Evolutionary conservation across 495 filamentous ascomycete genomes (phyloP).

Genomic region (Zalerion maritima): DNA sequence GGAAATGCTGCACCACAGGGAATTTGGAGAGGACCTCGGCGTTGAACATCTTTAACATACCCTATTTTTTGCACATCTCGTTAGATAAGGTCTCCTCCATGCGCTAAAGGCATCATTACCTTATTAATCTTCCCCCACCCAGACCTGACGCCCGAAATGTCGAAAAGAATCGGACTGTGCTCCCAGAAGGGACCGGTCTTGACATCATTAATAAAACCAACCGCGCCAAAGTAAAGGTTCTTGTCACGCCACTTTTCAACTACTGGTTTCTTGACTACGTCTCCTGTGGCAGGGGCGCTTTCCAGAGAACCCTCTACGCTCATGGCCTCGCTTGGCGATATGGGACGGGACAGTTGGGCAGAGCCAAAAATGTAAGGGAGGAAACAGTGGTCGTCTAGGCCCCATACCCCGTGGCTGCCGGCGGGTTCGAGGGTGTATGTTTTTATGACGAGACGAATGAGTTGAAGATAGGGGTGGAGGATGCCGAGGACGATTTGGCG

Average conservation of each 20-base stretch:
- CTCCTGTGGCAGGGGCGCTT: slow-evolving; percentile 52
- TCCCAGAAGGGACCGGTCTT: slow-evolving; percentile 98
- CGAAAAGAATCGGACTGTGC: slow-evolving; percentile 87
- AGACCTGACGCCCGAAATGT: slow-evolving; percentile 76
- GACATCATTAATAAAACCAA: slow-evolving; percentile 96
- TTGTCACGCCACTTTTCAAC: slow-evolving; percentile 53
- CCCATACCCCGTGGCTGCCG: slow-evolving; percentile 92
- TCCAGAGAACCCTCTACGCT: slow-evolving; percentile 62
- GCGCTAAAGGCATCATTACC: slow-evolving; percentile 25
- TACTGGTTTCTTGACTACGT: slow-evolving; percentile 46
- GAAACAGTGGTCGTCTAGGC: slow-evolving; percentile 92
- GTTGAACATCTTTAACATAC: slow-evolving; percentile 97
- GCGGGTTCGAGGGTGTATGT: slow-evolving; percentile 94
- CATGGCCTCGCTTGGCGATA: slow-evolving; percentile 44
- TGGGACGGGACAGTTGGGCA: slow-evolving; percentile 67
- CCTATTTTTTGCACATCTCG: slow-evolving; percentile 27
- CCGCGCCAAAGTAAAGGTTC: slow-evolving; percentile 96
- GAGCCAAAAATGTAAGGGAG: slow-evolving; percentile 95
- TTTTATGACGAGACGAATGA: slow-evolving; percentile 71
- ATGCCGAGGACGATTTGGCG: slow-evolving; percentile 66
- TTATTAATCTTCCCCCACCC: slow-evolving; percentile 99
- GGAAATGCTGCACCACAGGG: slow-evolving; percentile 94
- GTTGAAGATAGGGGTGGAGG: slow-evolving; percentile 71
- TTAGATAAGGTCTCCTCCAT: slow-evolving; percentile 2
- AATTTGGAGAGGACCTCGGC: slow-evolving; percentile 87